Conservation (phyloP, 2,329 filamentous ascomycete genomes). For the Chrysoporthe puriensis region DNA sequence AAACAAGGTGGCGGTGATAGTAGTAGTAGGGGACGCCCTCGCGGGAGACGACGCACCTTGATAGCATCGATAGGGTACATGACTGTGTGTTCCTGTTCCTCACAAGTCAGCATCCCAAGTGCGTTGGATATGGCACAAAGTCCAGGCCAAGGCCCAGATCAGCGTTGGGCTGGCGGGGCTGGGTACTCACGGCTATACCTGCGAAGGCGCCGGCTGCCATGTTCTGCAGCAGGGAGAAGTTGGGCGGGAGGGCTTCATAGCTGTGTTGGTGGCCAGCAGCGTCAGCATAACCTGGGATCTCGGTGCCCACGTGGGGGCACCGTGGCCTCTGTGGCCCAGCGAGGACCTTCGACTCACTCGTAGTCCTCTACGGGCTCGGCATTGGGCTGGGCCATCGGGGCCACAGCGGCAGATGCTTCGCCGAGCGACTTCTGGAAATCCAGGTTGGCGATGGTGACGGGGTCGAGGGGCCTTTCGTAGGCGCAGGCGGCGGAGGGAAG, state of each 20-base stretch:
- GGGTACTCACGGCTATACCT: slow-evolving; percentile 78
- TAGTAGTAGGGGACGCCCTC: slow-evolving; percentile 29
- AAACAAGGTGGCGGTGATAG: not conserved
- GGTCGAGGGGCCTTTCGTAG: slow-evolving; percentile 28
- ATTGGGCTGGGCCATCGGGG: slow-evolving; percentile 71
- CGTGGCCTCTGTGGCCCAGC: not conserved
- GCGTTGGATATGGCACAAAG: slow-evolving; percentile 25
- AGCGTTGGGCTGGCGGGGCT: not conserved
- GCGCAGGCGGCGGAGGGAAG: slow-evolving; percentile 19
- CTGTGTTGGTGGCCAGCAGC: slow-evolving; percentile 41
- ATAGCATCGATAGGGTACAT: slow-evolving; percentile 99
- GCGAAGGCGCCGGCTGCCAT: slow-evolving; percentile 97
- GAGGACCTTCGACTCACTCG: slow-evolving; percentile 54
- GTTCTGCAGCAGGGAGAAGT: slow-evolving; percentile 92
- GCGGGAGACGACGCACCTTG: slow-evolving; percentile 66
- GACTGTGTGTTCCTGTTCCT: slow-evolving; percentile 84
- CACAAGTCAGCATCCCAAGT: slow-evolving; percentile 24
- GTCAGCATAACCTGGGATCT: slow-evolving; percentile 1
- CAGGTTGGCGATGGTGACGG: slow-evolving; percentile 56
- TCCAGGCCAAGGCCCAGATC: not conserved
- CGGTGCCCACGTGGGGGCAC: not conserved
- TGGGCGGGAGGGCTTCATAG: slow-evolving; percentile 92
- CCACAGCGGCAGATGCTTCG: slow-evolving; percentile 68
- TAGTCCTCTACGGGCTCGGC: slow-evolving; percentile 67
- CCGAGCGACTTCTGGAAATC: slow-evolving; percentile 65